A percentile compares a stretch with the other conserved stretches of the same genome.
phyloP scores from a whole-genome alignment of 352 stramenopile species.

The Phytopythium litorale region DNA sequence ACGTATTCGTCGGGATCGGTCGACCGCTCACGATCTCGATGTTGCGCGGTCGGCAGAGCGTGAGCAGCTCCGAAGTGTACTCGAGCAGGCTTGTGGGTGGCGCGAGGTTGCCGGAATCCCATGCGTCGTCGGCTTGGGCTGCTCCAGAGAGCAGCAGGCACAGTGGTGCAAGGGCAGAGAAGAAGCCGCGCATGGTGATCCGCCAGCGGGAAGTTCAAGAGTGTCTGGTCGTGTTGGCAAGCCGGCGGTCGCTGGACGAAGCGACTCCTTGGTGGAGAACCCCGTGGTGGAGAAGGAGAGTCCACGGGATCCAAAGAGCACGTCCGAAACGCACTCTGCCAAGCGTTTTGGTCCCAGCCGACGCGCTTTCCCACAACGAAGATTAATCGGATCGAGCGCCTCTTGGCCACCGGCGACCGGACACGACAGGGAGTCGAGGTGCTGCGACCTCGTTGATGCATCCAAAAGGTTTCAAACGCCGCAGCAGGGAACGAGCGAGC shows the following conservation, averaged over 20 bases:
- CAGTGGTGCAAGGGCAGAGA: constrained; percentile 3
- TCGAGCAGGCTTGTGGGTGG: constrained; percentile 30
- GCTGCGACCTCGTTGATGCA: not conserved
- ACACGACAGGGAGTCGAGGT: not conserved
- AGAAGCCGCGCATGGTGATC: constrained; percentile 2
- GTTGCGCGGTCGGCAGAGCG: constrained; percentile 55
- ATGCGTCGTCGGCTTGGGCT: constrained; percentile 26
- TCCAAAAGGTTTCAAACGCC: not conserved
- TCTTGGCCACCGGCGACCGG: not conserved
- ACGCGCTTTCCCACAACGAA: not conserved
- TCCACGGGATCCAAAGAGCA: not conserved
- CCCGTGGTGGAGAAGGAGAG: not conserved
- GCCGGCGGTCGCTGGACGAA: not conserved
- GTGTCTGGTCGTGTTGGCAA: not conserved
- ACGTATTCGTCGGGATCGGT: constrained; percentile 72
- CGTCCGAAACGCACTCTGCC: constrained; percentile 1
- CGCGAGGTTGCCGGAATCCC: constrained; percentile 36
- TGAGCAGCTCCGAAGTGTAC: constrained; percentile 28
- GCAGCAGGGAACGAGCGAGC: too few relatives aligned
- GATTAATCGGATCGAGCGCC: not conserved
- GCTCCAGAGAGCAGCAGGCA: constrained; percentile 9
- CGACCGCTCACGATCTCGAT: constrained; percentile 34
- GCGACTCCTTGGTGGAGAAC: not conserved
- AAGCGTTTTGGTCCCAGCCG: constrained; percentile 1
- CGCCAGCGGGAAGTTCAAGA: not conserved